Conservation (phyloP, 345 rosid genomes). For the Triadica sebifera region DNA sequence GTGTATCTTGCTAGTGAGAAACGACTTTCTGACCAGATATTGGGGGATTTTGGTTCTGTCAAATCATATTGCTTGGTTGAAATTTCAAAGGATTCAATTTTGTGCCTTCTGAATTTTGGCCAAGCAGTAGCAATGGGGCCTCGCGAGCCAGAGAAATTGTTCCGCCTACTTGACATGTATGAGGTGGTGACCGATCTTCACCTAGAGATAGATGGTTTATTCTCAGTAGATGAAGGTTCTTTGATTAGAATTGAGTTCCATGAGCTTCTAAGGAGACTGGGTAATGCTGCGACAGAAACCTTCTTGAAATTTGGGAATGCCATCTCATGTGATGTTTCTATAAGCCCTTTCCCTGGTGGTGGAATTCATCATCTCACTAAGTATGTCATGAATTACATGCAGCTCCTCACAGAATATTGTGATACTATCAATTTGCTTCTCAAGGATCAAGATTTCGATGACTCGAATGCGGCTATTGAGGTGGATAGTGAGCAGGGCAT, state of each 20-base stretch:
- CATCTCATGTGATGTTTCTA: conserved; percentile 42
- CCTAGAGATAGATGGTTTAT: conserved; percentile 45
- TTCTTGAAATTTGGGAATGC: conserved; percentile 48
- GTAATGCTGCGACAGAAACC: conserved; percentile 40
- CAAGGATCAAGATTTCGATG: conserved; percentile 35
- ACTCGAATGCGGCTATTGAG: conserved; percentile 28
- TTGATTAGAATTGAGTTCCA: conserved; percentile 54
- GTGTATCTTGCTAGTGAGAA: conserved; percentile 62
- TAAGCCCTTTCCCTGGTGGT: conserved; percentile 47
- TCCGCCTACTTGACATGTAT: conserved; percentile 66
- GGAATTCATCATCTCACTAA: conserved; percentile 61
- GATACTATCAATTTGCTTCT: conserved; percentile 55
- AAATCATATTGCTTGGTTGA: conserved; percentile 47
- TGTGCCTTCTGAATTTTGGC: conserved; percentile 66
- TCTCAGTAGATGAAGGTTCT: conserved; percentile 47
- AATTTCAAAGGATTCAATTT: conserved; percentile 44
- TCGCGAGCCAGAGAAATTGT: conserved; percentile 57
- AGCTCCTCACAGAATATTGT: conserved; percentile 47
- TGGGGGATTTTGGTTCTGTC: conserved; percentile 45
- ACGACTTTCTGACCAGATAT: conserved; percentile 53
- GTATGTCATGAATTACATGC: conserved; percentile 82
- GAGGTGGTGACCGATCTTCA: conserved; percentile 54
- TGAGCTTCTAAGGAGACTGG: conserved; percentile 40
- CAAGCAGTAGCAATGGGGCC: conserved; percentile 64
- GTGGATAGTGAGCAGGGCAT: conserved; percentile 30